These are phyloP conservation scores for Diplodia corticola DNA, from an alignment of 2,329 filamentous ascomycete species.

Conservation along the genomic window DNA sequence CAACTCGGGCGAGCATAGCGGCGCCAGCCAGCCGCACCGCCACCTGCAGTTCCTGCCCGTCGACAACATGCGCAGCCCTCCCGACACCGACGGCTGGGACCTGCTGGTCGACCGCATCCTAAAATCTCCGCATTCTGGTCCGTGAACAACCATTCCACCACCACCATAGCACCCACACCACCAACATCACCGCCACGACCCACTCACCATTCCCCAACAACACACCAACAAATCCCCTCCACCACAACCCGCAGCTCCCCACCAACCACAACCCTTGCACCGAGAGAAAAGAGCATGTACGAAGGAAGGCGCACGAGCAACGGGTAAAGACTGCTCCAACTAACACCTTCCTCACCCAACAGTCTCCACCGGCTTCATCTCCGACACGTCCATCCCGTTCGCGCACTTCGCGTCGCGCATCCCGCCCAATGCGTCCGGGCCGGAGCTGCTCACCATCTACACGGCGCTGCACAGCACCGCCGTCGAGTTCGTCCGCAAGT, in stretches of 20 bases:
- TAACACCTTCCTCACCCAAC: not conserved
- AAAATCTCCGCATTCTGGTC: constrained; percentile 19
- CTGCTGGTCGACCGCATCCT: constrained; percentile 51
- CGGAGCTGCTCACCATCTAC: constrained; percentile 38
- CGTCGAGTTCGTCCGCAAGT: constrained; percentile 40
- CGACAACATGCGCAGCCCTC: constrained; percentile 58
- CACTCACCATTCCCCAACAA: constrained; percentile 17
- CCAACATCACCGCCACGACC: not conserved
- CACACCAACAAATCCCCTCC: not conserved
- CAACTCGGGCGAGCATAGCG: constrained; percentile 68
- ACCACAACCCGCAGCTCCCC: not conserved
- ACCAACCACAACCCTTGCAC: not conserved
- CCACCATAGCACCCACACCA: too few relatives aligned
- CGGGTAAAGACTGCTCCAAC: not conserved
- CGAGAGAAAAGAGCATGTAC: too few relatives aligned
- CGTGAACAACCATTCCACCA: constrained; percentile 2
- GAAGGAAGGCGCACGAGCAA: not conserved
- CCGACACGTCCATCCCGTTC: constrained; percentile 48
- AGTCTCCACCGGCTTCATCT: constrained; percentile 29
- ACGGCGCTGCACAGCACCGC: constrained; percentile 36
- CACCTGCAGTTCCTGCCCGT: constrained; percentile 72
- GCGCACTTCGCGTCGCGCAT: constrained; percentile 50
- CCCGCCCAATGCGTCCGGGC: constrained; percentile 42
- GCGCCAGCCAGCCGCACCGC: constrained; percentile 70
- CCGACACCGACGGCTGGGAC: constrained; percentile 45